Percentiles rank a stretch among this genome's conserved stretches.
phyloP scores from a whole-genome alignment of 2,329 filamentous ascomycete genomes.

The Penicillium paneum region DNA sequence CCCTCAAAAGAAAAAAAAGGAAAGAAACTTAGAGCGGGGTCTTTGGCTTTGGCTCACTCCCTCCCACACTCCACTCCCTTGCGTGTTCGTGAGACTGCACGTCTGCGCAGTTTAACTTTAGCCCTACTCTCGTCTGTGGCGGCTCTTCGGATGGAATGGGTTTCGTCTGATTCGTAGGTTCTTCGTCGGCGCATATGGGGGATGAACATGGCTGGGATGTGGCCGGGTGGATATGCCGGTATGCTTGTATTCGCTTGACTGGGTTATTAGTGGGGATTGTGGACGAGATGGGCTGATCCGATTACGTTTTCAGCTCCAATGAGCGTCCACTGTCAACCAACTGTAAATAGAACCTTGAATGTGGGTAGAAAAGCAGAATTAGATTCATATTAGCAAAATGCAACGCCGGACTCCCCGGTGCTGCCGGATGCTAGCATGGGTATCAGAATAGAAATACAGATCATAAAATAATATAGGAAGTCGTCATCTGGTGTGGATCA shows the following conservation, averaged over 20 bases:
- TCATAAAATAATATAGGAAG: conserved; percentile 7
- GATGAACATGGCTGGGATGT: background rate
- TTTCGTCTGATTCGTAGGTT: conserved; percentile 8
- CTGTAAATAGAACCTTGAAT: background rate
- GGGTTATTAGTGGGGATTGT: background rate
- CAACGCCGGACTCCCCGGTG: conserved; percentile 18
- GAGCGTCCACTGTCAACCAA: conserved; percentile 1
- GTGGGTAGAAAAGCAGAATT: background rate
- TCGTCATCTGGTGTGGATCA: conserved; percentile 2
- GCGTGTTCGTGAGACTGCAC: background rate
- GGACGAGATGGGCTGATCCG: background rate
- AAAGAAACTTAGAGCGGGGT: background rate
- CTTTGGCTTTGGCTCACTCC: background rate
- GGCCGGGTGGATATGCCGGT: background rate
- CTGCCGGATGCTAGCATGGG: conserved; percentile 20
- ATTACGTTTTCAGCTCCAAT: conserved; percentile 3
- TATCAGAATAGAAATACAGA: conserved; percentile 21
- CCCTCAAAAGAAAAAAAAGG: background rate
- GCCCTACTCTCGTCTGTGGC: background rate
- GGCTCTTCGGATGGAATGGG: conserved; percentile 13
- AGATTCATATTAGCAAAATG: conserved; percentile 6
- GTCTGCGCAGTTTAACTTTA: background rate
- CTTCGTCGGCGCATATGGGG: background rate
- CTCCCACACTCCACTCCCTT: background rate
- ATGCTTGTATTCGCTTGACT: background rate